Evolutionary conservation across 768 basidiomycete genomes (phyloP), one percentile per base, ranked within the genome.

Genomic region (Lactifluus piperatus): DNA sequence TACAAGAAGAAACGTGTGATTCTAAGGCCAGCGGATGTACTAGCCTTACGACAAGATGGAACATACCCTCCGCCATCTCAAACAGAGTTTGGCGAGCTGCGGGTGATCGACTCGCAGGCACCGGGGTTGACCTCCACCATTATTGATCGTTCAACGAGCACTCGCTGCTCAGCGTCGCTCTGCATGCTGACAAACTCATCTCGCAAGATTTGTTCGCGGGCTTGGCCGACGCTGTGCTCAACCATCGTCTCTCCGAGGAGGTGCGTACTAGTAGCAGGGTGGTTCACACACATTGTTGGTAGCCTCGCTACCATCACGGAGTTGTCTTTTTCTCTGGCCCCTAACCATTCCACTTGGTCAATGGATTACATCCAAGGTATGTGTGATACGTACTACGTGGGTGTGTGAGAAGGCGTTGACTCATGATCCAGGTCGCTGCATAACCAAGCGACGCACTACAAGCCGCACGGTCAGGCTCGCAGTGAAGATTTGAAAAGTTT

Each of bases 391-490:
- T 62, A 71, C 72, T 66, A 32, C 66, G 69, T 18, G 72, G 66
- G 44, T 71, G 70, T 41, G 71, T 71, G 56, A 73, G 67, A 62
- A 73, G 66, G 16, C 68, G 66, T 56, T 73, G 72, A 60, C 68
- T 68, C 72, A 68, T 71, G 56, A 71, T 72, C 71, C 71, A 72
- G 8, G 71, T 70, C 24, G 69, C 51, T 5, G 67, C 65, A 59
- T 70, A 71, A 46, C 68, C 73, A 20, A 72, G 60, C n/a, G 71
- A 66, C 4, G 70, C 64, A 37, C 72, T 73, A 45, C 6, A 29
- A 48, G 10, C 0, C 1, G 24, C 32, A 34, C 20, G n/a, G 54
- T 27, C 45, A 36, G 59, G 37, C 46, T 36, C 5, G 51, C 32
- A 29, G 53, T 24, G 14, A 41, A 16, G 30, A 51, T 20, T 34